Base-by-base conservation (phyloP, 768 basidiomycete species). In the Holtermannia corniformis region DNA sequence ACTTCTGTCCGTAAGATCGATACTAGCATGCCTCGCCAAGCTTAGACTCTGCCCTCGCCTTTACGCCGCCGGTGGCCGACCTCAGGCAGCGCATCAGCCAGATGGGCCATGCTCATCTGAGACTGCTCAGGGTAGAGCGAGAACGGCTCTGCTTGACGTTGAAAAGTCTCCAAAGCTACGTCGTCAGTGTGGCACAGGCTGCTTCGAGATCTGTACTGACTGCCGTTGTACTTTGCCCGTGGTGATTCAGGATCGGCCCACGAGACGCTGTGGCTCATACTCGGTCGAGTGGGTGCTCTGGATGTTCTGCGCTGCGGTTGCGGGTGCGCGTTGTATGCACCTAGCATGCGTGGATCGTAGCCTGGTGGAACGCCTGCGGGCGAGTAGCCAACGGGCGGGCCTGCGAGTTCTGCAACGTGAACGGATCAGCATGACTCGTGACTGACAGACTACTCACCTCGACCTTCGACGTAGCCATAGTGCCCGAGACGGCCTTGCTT, bases 391-490 rank as follows among this genome's bases (percentile, higher is more conserved):
- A 52, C 48, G 7, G 67, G 67, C 22, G 67, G 67, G 20, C 67
- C 67, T 2, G 67, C 67, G 20, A 68, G 62, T 49, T 68, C 67
- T 7, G 12, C 21, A 14, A 46, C 14, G 41, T 54, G 47, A 52
- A 51, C n/a, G 28, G 43, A 32, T 14, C 27, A 41, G 14, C 24
- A 28, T 41, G 28, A 28, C 32, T 16, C 11, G 21, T 21, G 19
- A 27, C 45, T 27, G 22, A 16, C 28, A 19, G 24, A 19, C 26
- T 2, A 59, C 66, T 58, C 48, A 65, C 67, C 67, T 56, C 67
- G 42, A 23, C 67, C 67, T 51, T 68, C 64, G 40, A 65, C 62
- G 52, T 65, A 68, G 3, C 67, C 67, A 44, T 68, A 68, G 44
- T 68, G 64, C 10, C 67, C 67, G 54, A 64, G 49, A 12, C 67